Base-by-base conservation (phyloP, 1,139 yeast genomes). In the Candida albicans region DNA sequence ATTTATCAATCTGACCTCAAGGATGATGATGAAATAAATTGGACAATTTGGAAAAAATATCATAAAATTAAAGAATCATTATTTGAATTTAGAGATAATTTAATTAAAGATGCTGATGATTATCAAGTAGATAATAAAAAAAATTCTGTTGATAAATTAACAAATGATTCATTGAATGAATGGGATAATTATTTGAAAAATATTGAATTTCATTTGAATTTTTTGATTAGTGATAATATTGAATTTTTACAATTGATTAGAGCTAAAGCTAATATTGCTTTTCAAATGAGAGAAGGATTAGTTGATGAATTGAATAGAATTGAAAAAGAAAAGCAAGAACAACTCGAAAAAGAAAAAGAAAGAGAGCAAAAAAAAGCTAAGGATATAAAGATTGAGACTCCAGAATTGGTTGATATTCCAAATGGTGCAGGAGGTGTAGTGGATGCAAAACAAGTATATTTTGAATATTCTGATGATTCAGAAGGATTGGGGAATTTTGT, bases 211-310 rank as follows among this genome's bases (percentile, higher is more conserved):
- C 87, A 88, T 46, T 68, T 87, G 39, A 72, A 75, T 41, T 69
- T 81, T 33, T 62, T 89, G 45, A 67, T 80, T 29, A 76, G 81
- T 48, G 96, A 90, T 58, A 80, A 85, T 45, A 86, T 83, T 27
- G 84, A 84, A 50, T 85, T 82, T 58, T 67, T 88, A 53, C 81
- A 82, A 46, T 77, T 87, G 41, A 71, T 85, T 46, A 76, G 96
- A 56, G 91, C 95, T 11, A 79, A 83, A 60, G 95, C 96, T 14
- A 91, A 90, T 57, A 66, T 87, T 36, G 84, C 85, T 13, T 85
- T 87, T 62, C 96, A 89, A 65, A 68, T 71, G 48, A 79, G 95
- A 52, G 91, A 86, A 59, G 73, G 65, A 12, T 52, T 62, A 43
- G 55, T 52, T 46, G 42, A 26, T 41, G 57, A 40, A 32, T 39